Percentiles rank a stretch among this genome's conserved stretches.
Evolutionary conservation across 2,329 filamentous ascomycete species (phyloP).

Genomic region (Periconia sp.): DNA sequence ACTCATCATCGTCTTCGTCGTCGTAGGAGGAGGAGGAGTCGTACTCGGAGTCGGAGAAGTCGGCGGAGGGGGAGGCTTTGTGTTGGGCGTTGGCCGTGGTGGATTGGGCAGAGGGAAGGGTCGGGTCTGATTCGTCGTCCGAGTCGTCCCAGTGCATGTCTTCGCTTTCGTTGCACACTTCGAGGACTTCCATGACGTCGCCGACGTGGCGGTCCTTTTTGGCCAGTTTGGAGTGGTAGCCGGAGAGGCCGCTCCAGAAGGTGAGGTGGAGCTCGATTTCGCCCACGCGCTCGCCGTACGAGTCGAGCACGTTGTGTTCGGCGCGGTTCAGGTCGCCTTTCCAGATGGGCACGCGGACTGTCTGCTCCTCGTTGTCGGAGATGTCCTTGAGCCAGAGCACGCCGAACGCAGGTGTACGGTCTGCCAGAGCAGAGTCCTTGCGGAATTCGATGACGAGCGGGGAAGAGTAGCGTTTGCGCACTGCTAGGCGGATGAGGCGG

Average conservation of each 20-base stretch:
- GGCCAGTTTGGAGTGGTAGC: constrained; percentile 60
- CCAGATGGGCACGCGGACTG: constrained; percentile 64
- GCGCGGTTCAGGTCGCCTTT: constrained; percentile 64
- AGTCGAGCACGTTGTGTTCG: constrained; percentile 47
- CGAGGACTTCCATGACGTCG: constrained; percentile 66
- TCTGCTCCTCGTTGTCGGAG: constrained; percentile 65
- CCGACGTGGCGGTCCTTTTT: constrained; percentile 57
- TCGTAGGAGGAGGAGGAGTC: not conserved
- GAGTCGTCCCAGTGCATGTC: constrained; percentile 38
- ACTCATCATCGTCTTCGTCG: too few species aligned
- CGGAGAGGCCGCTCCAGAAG: constrained; percentile 64
- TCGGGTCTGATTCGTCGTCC: constrained; percentile 20
- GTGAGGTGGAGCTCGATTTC: constrained; percentile 60
- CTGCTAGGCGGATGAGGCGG: constrained; percentile 55
- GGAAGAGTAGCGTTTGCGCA: constrained; percentile 63
- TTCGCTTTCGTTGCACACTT: constrained; percentile 61
- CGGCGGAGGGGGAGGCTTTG: not conserved
- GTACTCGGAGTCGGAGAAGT: not conserved
- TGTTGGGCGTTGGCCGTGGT: not conserved
- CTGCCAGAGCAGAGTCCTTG: constrained; percentile 54
- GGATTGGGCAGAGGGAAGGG: not conserved
- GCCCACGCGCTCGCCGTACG: constrained; percentile 61
- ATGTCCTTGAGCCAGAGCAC: constrained; percentile 72
- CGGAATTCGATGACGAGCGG: constrained; percentile 62
- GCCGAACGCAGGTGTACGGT: constrained; percentile 62